Base-by-base conservation (phyloP, 1,284 basidiomycete genomes). In the Leccinum subrobustum region DNA sequence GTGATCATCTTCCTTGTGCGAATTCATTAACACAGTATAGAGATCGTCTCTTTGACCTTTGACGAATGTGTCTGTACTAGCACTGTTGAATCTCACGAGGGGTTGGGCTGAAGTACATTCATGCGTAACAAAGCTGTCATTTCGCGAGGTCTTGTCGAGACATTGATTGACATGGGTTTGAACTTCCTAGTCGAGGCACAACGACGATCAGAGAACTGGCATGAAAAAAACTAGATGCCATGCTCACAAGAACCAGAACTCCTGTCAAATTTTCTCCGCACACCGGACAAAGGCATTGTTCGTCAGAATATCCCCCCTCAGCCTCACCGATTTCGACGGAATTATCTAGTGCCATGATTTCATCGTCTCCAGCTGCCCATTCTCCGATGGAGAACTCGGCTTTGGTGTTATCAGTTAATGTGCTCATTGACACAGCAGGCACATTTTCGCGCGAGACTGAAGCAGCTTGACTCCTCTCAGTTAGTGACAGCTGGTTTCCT, bases 1-100 rank as follows among this genome's bases (percentile, higher is more conserved):
- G 8, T 86, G 85, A 61, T 89, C 87, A 54, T 85, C 86, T 70
- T 95, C 92, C 67, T 88, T 88, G 65, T 87, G 80, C 1, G 89
- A 88, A 18, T 85, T 83, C 94, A 96, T 96, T 52, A 97, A 81
- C 7, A 90, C 79, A 0, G 88, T 89, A 73, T 95, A 96, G 11
- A 75, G 6, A 51, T 74, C 39, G 1, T 31, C n/a, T 51, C 35
- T 0, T 86, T 87, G 62, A 79, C 72, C 25, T 63, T 71, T 54
- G 18, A 25, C 9, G 2, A 54, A 12, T 54, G 57, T 57, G 9
- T 37, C 61, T 48, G 51, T 50, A 58, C 47, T 37, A 12, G 54
- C 23, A 9, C 61, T 64, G 37, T 54, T 39, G 39, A 54, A 53
- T 44, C 35, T 56, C 16, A 25, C 18, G 9, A 23, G 11, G 6